Conservation (phyloP, 2,329 filamentous ascomycete species). For the Teratosphaeriaceae sp. region DNA sequence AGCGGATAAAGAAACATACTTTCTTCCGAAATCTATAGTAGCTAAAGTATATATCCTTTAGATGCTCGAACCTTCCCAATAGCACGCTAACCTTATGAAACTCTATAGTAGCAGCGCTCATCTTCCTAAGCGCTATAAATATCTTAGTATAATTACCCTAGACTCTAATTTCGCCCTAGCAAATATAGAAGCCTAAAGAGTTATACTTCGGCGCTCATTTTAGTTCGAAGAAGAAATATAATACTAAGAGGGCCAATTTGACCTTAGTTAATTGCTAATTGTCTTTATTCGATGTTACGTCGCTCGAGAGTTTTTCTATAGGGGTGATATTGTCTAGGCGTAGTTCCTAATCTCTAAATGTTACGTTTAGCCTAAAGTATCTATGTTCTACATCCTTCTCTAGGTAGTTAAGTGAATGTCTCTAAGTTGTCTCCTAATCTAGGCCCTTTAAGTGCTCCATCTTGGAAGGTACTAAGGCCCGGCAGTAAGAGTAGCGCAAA, state of each 20-base stretch:
- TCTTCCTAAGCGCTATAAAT: neutral
- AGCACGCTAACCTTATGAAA: neutral
- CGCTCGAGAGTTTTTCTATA: neutral
- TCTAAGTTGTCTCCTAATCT: constrained; percentile 21
- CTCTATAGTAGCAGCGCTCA: neutral
- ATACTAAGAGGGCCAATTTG: neutral
- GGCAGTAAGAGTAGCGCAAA: constrained; percentile 20
- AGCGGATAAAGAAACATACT: too few relatives aligned
- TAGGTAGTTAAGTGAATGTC: constrained; percentile 15
- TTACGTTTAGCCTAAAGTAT: neutral
- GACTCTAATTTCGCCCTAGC: neutral
- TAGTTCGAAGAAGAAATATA: neutral
- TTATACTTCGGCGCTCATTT: neutral
- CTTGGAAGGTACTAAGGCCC: constrained; percentile 23
- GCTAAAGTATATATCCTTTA: too few relatives aligned
- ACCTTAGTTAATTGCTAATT: neutral
- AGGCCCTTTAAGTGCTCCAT: constrained; percentile 23
- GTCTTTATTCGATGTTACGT: neutral
- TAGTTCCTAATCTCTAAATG: neutral
- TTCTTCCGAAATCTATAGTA: too few relatives aligned
- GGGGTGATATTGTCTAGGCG: neutral
- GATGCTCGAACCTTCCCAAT: too few relatives aligned
- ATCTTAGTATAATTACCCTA: neutral
- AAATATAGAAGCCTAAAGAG: neutral
- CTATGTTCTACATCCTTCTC: constrained; percentile 1